Evolutionary conservation across 116 monocot species (phyloP).

Genomic region (Dioscorea cayenensis): DNA sequence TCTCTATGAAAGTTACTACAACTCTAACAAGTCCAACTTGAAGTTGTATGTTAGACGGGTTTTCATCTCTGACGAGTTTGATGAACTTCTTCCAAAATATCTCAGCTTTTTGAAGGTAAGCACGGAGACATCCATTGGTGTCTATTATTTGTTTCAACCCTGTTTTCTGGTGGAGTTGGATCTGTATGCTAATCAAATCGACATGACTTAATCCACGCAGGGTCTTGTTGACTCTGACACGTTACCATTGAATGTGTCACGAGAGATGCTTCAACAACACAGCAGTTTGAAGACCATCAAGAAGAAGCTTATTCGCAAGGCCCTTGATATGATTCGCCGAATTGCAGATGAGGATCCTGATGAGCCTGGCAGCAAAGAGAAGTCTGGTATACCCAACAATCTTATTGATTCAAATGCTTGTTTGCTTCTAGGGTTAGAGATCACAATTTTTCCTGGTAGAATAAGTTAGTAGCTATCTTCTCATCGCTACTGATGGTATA

Average conservation of each 20-base stretch:
- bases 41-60: conserved; percentile 93
- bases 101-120: conserved; percentile 89
- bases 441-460: neutral
- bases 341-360: conserved; percentile 97
- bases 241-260: conserved; percentile 88
- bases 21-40: conserved; percentile 75
- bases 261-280: conserved; percentile 99
- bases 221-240: conserved; percentile 98
- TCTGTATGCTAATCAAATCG: neutral
- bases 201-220: conserved; percentile 20
- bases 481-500: conserved; percentile 1
- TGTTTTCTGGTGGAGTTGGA: neutral
- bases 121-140: neutral
- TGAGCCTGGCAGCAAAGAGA: conserved; percentile 59
- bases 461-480: neutral
- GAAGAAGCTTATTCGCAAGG: conserved; percentile 93
- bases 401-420: neutral
- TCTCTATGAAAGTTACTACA: conserved; percentile 98
- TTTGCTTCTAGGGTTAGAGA: neutral
- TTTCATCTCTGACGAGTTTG: conserved; percentile 98
- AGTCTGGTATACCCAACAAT: conserved; percentile 23
- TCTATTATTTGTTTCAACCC: neutral
- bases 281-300: conserved; percentile 94
- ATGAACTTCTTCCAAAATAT: conserved; percentile 96
- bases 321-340: conserved; percentile 92